Evolutionary conservation across 306 rosid species (phyloP), one percentile per base, ranked within the genome.

Genomic region (Acmispon strigosus): DNA sequence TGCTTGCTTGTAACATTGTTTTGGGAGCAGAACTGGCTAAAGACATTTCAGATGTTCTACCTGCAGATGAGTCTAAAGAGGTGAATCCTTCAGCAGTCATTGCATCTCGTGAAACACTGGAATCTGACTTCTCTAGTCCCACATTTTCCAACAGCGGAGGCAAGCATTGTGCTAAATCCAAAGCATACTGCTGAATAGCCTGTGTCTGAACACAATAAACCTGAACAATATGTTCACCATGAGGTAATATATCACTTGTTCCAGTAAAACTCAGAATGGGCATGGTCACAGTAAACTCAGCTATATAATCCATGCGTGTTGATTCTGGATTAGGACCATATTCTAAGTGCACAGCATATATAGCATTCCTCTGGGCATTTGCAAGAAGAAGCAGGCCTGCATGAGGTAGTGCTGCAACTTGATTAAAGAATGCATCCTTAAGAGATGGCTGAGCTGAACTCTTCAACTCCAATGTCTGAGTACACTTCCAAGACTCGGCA

Each of bases 291-390:
- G 96, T 89, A 74, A 89, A 91, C 78, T 95, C 97, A 58, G 97
- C 90, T 69, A 95, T 87, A 79, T 91, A 91, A 85, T 95, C 96
- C 99, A 89, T 85, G 43, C 83, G 86, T 1, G 97, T 89, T 47
- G 90, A 72, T 36, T 88, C 86, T 24, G 99, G 97, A 79, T 88
- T 86, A 65, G 85, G 79, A 76, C 96, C 96, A 80, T 91, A 95
- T 53, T 88, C 97, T 49, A 91, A 56, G 83, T 95, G 99, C 60
- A 87, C 87, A 39, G 96, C 97, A 86, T 95, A 95, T 73, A 95
- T 95, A 68, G 99, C 97, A 84, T 95, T 95, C 88, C 86, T 95
- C 87, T 95, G 91, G 42, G 99, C 97, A 91, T 95, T 95, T 74
- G 97, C 99, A 86, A 95, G 88, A 73, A 95, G 78, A 62, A 95